Conservation (phyloP, 306 rosid genomes). For the Trifolium fragiferum region DNA sequence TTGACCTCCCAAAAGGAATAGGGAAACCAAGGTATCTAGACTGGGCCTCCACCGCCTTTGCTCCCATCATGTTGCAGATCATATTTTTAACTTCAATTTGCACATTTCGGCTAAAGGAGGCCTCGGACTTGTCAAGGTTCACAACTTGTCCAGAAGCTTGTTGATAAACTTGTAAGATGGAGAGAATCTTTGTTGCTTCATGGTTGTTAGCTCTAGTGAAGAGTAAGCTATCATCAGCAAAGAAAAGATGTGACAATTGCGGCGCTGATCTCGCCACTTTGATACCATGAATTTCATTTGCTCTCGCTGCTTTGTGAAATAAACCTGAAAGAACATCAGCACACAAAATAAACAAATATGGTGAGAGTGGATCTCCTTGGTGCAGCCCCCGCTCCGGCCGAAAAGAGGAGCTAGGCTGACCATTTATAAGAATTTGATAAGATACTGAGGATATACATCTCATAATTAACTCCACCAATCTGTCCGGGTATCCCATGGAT, state of each 20-base stretch:
- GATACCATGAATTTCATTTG: too few relatives aligned
- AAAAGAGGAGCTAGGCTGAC: not conserved
- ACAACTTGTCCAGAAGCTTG: not conserved
- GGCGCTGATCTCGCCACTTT: too few relatives aligned
- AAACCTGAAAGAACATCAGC: not conserved
- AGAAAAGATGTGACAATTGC: not conserved
- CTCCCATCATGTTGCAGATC: not conserved
- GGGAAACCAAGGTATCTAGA: not conserved
- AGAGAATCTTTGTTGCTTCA: not conserved
- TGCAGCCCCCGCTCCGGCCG: not conserved
- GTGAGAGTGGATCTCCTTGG: not conserved
- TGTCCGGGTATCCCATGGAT: not conserved
- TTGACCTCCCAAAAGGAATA: not conserved
- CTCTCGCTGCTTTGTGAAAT: not conserved
- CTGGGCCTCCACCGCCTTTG: not conserved
- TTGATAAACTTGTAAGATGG: not conserved
- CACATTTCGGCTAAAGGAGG: not conserved
- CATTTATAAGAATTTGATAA: not conserved
- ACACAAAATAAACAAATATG: not conserved
- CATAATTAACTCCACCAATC: fast-evolving
- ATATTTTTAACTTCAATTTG: not conserved
- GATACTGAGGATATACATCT: not conserved
- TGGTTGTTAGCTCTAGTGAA: not conserved
- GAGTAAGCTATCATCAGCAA: not conserved
- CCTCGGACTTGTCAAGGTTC: not conserved